Evolutionary conservation across 345 rosid genomes (phyloP).

Genomic region (Pistacia integerrima): DNA sequence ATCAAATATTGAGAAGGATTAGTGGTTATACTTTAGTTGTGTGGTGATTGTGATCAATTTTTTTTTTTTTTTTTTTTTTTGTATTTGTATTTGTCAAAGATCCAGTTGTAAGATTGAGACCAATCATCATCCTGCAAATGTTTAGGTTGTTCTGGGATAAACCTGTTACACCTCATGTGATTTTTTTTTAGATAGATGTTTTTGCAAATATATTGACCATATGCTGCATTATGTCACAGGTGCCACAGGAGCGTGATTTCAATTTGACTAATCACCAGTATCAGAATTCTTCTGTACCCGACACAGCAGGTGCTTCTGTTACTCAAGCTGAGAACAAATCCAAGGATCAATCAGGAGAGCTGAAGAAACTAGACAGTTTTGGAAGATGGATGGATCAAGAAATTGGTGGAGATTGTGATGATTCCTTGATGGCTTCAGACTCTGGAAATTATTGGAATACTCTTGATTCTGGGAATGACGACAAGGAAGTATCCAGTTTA

Average conservation of each 20-base stretch:
- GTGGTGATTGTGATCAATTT: background rate
- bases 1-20: background rate
- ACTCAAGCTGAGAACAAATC: slow-evolving; percentile 39
- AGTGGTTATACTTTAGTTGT: background rate
- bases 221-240: slow-evolving; percentile 21
- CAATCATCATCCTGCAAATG: background rate
- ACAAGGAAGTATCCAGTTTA: slow-evolving; percentile 72
- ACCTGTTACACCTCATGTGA: background rate
- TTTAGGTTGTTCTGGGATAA: slow-evolving; percentile 1
- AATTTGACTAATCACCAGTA: slow-evolving; percentile 24
- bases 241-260: slow-evolving; percentile 29
- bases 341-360: slow-evolving; percentile 48
- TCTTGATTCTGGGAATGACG: slow-evolving; percentile 60
- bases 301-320: slow-evolving; percentile 31
- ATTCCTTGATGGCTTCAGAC: slow-evolving; percentile 74
- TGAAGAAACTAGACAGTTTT: slow-evolving; percentile 84
- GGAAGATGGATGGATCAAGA: slow-evolving; percentile 88
- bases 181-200: background rate
- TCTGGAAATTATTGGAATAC: slow-evolving; percentile 78
- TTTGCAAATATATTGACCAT: background rate
- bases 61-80: background rate
- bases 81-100: background rate
- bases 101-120: background rate
- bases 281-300: slow-evolving; percentile 27
- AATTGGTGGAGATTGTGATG: slow-evolving; percentile 72